Base-by-base conservation (phyloP, 805 yeast genomes). In the Candida nemodendra region DNA sequence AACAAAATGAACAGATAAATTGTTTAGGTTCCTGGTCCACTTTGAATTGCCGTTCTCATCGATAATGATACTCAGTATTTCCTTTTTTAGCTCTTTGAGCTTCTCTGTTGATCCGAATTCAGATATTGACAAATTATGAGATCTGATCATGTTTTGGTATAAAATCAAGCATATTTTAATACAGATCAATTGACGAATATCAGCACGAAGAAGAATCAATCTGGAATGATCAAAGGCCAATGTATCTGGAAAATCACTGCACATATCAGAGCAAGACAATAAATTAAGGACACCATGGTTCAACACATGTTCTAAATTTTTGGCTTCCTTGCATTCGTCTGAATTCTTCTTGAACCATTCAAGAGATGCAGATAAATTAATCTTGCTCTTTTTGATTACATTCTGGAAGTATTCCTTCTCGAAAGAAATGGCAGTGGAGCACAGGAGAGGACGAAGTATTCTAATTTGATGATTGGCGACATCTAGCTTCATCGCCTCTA, bases 381-480 rank as follows among this genome's bases (percentile, higher is more conserved):
- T 67, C 55, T 81, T 84, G 44, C 78, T 71, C 42, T 76, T 79
- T 38, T 50, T 54, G 16, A 74, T 64, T 43, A 77, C 65, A 45
- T 70, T 76, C 38, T 65, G 66, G 57, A 83, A 86, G 63, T 88
- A 88, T 59, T 86, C 95, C 52, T 80, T 80, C 64, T 90, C 98
- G 54, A 90, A 86, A 42, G 84, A 90, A 9, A 84, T 83, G 2
- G 96, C 93, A 24, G 93, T 85, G 52, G 87, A 89, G 41, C 88
- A 78, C 32, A 91, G 69, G 2, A 84, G 82, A 2, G 96, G 95
- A 53, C 96, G 73, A 37, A 89, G 67, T 15, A 87, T 78, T 48
- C 95, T 73, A 38, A 91, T 86, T 64, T 90, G 96, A 57, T 90
- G 96, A 63, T 90, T 90, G 12, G 97, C 96, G 39, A 89, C 93